These are phyloP conservation scores for Chrysosporium keratinophilum DNA, from an alignment of 2,329 filamentous ascomycete species.

Conservation along the genomic window DNA sequence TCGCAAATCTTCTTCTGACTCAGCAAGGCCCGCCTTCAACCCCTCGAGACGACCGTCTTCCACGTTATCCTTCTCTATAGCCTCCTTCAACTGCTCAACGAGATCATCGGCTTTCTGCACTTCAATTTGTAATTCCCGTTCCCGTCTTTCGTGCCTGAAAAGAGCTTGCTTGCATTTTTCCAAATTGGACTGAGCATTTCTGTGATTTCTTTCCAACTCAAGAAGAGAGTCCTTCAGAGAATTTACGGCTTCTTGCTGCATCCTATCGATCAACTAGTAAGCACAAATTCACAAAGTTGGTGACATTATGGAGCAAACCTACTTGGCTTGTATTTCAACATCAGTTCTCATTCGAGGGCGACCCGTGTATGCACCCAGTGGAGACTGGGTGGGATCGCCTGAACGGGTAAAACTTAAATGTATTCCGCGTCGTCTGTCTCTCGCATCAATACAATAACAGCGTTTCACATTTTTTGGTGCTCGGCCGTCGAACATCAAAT, in stretches of 20 bases:
- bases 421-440: slow-evolving; percentile 53
- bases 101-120: slow-evolving; percentile 52
- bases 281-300: slow-evolving; percentile 3
- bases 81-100: slow-evolving; percentile 57
- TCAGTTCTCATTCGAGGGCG: slow-evolving; percentile 71
- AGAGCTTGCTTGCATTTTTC: slow-evolving; percentile 43
- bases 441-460: slow-evolving; percentile 54
- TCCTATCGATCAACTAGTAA: slow-evolving; percentile 19
- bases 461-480: slow-evolving; percentile 60
- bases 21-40: slow-evolving; percentile 49
- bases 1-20: slow-evolving; percentile 43
- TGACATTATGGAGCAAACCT: slow-evolving; percentile 12
- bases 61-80: slow-evolving; percentile 47
- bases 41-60: slow-evolving; percentile 56
- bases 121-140: slow-evolving; percentile 43
- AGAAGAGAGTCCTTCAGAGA: slow-evolving; percentile 48
- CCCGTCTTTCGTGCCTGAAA: slow-evolving; percentile 39
- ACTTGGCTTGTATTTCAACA: slow-evolving; percentile 55
- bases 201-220: slow-evolving; percentile 42
- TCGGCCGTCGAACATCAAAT: slow-evolving; percentile 55
- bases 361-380: slow-evolving; percentile 44
- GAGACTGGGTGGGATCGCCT: slow-evolving; percentile 42
- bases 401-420: slow-evolving; percentile 45
- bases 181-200: slow-evolving; percentile 40
- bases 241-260: slow-evolving; percentile 40